phyloP scores from a whole-genome alignment of 2,329 filamentous ascomycete genomes.

The Colletotrichum chlorophyti region DNA sequence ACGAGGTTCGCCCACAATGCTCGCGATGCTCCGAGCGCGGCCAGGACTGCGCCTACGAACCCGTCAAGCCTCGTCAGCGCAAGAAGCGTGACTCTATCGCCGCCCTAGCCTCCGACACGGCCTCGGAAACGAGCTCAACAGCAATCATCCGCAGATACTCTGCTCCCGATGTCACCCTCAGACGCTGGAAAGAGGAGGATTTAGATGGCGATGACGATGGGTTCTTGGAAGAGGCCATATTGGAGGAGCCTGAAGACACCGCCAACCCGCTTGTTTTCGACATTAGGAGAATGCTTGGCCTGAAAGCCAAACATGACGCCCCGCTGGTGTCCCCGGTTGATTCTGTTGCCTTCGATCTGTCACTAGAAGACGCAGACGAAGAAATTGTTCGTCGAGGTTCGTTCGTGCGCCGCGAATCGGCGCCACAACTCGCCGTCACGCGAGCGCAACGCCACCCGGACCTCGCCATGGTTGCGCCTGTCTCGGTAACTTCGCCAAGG shows the following conservation, averaged over 20 bases:
- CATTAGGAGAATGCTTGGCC: slow-evolving; percentile 20
- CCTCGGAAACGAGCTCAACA: slow-evolving; percentile 10
- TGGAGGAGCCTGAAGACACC: slow-evolving; percentile 15
- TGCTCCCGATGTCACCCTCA: slow-evolving; percentile 13
- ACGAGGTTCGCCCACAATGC: slow-evolving; percentile 58
- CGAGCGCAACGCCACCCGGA: slow-evolving; percentile 28
- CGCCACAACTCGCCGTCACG: slow-evolving; percentile 20
- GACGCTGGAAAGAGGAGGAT: slow-evolving; percentile 20
- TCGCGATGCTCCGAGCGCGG: slow-evolving; percentile 57
- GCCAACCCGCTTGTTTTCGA: slow-evolving; percentile 15
- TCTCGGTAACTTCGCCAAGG: slow-evolving; percentile 45
- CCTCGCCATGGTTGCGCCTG: slow-evolving; percentile 42
- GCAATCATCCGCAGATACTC: slow-evolving; percentile 17
- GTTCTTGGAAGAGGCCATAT: slow-evolving; percentile 16
- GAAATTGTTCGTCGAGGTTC: slow-evolving; percentile 31
- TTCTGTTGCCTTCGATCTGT: slow-evolving; percentile 40
- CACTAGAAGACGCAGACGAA: slow-evolving; percentile 33
- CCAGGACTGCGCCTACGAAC: slow-evolving; percentile 57
- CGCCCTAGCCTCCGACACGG: slow-evolving; percentile 16
- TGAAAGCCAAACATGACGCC: slow-evolving; percentile 19
- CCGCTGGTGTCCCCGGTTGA: slow-evolving; percentile 39
- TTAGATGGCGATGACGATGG: slow-evolving; percentile 16
- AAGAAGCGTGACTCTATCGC: slow-evolving; percentile 39
- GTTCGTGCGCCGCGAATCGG: slow-evolving; percentile 33
- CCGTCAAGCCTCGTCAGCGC: slow-evolving; percentile 48